Evolutionary conservation across 2,329 filamentous ascomycete species (phyloP).

Genomic region (Atkinsonella hypoxylon): DNA sequence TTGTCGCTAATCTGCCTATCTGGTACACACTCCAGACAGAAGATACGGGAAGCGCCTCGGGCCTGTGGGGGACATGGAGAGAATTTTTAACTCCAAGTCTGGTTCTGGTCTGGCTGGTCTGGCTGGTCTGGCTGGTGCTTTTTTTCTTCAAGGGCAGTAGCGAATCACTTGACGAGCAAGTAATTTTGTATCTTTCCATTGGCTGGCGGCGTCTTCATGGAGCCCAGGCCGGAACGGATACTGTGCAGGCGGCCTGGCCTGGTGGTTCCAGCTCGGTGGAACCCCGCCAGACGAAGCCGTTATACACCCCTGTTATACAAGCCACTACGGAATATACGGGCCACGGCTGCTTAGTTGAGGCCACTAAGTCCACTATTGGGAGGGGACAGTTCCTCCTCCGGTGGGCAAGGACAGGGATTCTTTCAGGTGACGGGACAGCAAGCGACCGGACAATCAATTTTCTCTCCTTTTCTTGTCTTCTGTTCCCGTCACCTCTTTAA

Average conservation of each 20-base stretch:
- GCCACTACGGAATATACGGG: background rate
- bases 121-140: no score
- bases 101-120: no score
- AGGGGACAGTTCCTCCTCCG: background rate
- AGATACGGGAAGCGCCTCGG: no score
- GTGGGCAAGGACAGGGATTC: background rate
- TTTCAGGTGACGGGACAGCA: background rate
- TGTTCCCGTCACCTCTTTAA: slow-evolving; percentile 1
- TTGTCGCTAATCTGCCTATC: background rate
- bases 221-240: slow-evolving; percentile 11
- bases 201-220: slow-evolving; percentile 6
- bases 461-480: background rate
- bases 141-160: background rate
- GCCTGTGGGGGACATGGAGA: no score
- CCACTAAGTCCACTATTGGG: background rate
- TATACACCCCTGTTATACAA: background rate
- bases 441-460: background rate
- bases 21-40: no score
- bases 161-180: slow-evolving; percentile 15
- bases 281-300: background rate
- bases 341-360: background rate
- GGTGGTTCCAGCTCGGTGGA: slow-evolving; percentile 12
- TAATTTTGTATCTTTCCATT: slow-evolving; percentile 19
- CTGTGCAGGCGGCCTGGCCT: slow-evolving; percentile 13
- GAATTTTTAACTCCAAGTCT: no score